Base-by-base conservation (phyloP, 768 basidiomycete genomes). In the Tulasnella sp. region DNA sequence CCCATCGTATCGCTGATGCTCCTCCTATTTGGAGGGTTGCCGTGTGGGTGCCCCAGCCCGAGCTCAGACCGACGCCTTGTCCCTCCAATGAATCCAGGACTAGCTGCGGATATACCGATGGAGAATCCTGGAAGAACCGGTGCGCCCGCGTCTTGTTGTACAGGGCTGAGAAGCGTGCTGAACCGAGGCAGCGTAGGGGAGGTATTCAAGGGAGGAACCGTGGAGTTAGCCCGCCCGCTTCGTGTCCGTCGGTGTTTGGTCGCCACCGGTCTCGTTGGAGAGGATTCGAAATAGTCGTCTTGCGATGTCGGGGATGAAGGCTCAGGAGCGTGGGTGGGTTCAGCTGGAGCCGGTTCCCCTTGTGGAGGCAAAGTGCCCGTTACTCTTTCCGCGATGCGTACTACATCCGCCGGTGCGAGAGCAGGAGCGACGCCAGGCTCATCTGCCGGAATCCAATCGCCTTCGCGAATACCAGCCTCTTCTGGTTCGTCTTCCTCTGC, bases 71-170 rank as follows among this genome's bases (percentile, higher is more conserved):
- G 35, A 7, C 67, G 39, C 22, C 67, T 17, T 44, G 67, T 69
- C 39, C 44, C 67, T 40, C 39, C 67, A 32, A 69, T 52, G 75
- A 91, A 92, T n/a, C 90, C 90, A 37, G 90, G 90, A 76, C 89
- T 90, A 70, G 89, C 80, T 17, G 90, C 88, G 32, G 89, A 90
- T 44, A 92, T 77, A 5, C 90, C 90, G 75, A 92, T 91, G 75
- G 88, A 87, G 80, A 92, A 87, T 7, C 89, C 90, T 4, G 77
- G 75, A 8, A 78, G 64, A 19, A 71, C 67, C 36, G 59, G 59
- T n/a, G 41, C 59, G 44, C 67, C 69, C 62, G 69, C 17, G 16
- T 73, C 41, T 22, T 59, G 52, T 16, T 29, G 26, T 59, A 29
- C 5, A 26, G 72, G 80, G 78, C 73, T 52, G 79, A 78, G 73